Base-by-base conservation (phyloP, 83 land plant genomes). In the Isoetes engelmannii region DNA sequence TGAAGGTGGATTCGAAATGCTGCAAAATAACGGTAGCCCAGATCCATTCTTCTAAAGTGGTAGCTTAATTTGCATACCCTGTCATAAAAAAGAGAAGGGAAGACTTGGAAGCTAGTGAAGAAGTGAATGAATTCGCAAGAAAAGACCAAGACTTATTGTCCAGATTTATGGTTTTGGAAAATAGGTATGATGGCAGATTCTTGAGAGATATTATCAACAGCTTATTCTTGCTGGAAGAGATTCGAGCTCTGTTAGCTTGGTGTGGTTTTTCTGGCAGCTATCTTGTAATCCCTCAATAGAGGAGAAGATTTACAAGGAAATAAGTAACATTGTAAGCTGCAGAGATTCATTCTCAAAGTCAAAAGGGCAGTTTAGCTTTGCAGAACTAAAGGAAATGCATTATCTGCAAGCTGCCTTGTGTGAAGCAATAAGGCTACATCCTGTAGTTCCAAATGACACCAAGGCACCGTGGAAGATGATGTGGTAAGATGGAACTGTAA, bases 151-250 rank as follows among this genome's bases (percentile, higher is more conserved):
- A 85, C 48, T 76, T 85, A 4, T 48, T 85, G 0, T 77, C 89
- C 5, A 59, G 80, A 4, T 85, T 85, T 76, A 82, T 85, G 78
- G 50, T 4, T 6, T 41, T 67, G 7, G 5, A 5, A 4, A 47
- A 54, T 44, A 47, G 64, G 66, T 81, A 75, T 9, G 75, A 74
- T 53, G 10, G 19, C n/a, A 70, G 61, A 4, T n/a, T 4, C 8
- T 58, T 6, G 4, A 20, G 47, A 12, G 63, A 85, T 70, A 79
- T 85, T 43, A 65, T 85, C 15, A 44, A 82, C 17, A 82, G 81
- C 75, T 82, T 75, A 7, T 85, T 3, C 45, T 85, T 5, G 88
- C 85, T 7, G 88, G 88, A 0, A 74, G 85, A 0, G 85, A 82
- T 68, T 79, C 85, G 5, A 71, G 75, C 44, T 73, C 83, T 4